Evolutionary conservation across 2,329 filamentous ascomycete genomes (phyloP).

Genomic region (Elsinoe batatas): DNA sequence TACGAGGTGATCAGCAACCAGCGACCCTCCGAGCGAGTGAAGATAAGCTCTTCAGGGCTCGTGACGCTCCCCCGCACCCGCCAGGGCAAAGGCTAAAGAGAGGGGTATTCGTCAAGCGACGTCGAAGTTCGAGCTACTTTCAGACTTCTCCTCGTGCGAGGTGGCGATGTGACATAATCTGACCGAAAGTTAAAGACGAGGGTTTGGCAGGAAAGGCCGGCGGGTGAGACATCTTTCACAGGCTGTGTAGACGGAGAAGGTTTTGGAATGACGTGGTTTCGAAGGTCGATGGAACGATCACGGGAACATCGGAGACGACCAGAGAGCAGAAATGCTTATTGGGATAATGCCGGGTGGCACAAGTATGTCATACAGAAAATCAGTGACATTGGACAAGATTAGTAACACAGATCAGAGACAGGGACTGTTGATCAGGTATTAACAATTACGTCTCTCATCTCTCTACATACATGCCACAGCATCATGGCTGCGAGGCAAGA

Average conservation of each 20-base stretch:
- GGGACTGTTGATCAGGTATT: neutral
- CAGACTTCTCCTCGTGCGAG: neutral
- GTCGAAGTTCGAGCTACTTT: neutral
- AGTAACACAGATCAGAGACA: neutral
- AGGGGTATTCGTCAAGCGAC: neutral
- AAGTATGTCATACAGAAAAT: neutral
- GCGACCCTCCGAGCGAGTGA: neutral
- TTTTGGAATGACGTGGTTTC: neutral
- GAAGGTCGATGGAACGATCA: neutral
- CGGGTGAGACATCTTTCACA: slow-evolving; percentile 2
- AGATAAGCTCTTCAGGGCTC: slow-evolving; percentile 5
- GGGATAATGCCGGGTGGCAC: neutral
- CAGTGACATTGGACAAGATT: neutral
- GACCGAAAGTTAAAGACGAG: neutral
- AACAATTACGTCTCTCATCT: slow-evolving; percentile 10
- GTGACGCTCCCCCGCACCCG: neutral
- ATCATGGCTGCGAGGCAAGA: neutral
- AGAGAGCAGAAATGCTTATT: too few species aligned
- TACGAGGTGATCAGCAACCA: slow-evolving; percentile 8
- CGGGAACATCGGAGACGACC: too few species aligned
- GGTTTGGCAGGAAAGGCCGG: neutral
- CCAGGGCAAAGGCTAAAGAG: neutral
- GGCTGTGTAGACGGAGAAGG: neutral
- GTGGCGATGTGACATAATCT: slow-evolving; percentile 1
- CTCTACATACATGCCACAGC: neutral